phyloP scores from a whole-genome alignment of 108 stramenopile species.

The Licmophora abbreviata region DNA sequence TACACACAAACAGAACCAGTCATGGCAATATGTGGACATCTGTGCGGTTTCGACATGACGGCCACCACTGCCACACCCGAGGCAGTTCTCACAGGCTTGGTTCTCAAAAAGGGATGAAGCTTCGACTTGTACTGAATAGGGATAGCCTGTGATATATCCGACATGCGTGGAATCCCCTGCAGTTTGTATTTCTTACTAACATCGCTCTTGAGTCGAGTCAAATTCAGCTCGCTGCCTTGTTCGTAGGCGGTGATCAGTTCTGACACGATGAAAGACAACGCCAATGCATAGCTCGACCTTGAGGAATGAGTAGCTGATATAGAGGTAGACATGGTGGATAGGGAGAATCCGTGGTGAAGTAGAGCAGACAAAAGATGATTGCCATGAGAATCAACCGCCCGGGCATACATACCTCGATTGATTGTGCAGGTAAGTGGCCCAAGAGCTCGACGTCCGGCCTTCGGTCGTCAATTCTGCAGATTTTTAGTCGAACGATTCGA shows the following conservation, averaged over 20 bases:
- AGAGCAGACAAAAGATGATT: too few relatives aligned
- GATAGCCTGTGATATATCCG: conserved; percentile 86
- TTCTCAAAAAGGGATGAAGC: conserved; percentile 77
- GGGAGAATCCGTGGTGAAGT: too few relatives aligned
- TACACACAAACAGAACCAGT: conserved; percentile 95
- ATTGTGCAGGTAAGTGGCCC: too few relatives aligned
- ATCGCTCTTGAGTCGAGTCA: conserved; percentile 75
- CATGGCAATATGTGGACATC: conserved; percentile 93
- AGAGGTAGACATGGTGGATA: too few relatives aligned
- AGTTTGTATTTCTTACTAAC: conserved; percentile 77
- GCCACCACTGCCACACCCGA: conserved; percentile 92
- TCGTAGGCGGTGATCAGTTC: conserved; percentile 83
- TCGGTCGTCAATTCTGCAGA: too few relatives aligned
- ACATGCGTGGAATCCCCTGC: conserved; percentile 76
- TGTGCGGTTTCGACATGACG: conserved; percentile 95
- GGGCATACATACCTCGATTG: too few relatives aligned
- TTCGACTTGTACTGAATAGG: conserved; percentile 70
- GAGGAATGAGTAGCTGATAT: too few relatives aligned
- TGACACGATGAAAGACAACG: conserved; percentile 75
- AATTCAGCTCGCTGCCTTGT: conserved; percentile 64
- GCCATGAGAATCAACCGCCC: too few relatives aligned
- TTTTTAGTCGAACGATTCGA: too few relatives aligned
- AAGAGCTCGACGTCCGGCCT: too few relatives aligned
- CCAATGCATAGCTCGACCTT: conserved; percentile 60
- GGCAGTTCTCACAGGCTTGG: conserved; percentile 92